Evolutionary conservation across 2,329 filamentous ascomycete genomes (phyloP).

Genomic region (Aspergillaceae sp.): DNA sequence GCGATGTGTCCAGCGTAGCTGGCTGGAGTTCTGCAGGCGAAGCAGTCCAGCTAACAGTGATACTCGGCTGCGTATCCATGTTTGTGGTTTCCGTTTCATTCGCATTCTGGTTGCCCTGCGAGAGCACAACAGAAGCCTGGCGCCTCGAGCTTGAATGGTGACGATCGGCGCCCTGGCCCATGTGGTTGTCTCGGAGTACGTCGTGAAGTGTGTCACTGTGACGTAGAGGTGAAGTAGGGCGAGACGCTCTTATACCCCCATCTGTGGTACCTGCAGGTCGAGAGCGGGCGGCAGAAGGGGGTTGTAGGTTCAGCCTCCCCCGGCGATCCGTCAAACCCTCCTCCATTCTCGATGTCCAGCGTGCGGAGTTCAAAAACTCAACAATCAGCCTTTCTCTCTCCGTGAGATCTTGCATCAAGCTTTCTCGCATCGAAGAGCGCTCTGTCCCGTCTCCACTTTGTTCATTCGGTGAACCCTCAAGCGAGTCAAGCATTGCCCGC

Average conservation of each 20-base stretch:
- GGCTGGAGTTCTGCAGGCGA: slow-evolving; percentile 33
- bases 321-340: slow-evolving; percentile 23
- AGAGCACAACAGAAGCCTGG: slow-evolving; percentile 33
- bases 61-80: slow-evolving; percentile 23
- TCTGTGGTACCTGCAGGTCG: slow-evolving; percentile 23
- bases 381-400: slow-evolving; percentile 37
- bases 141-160: slow-evolving; percentile 28
- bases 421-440: slow-evolving; percentile 25
- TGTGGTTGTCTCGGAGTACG: slow-evolving; percentile 22
- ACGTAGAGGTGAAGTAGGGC: slow-evolving; percentile 26
- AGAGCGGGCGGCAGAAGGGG: slow-evolving; percentile 18
- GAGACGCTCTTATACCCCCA: slow-evolving; percentile 20
- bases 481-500: slow-evolving; percentile 16
- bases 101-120: slow-evolving; percentile 22
- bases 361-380: slow-evolving; percentile 35
- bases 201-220: slow-evolving; percentile 22
- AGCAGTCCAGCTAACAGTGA: slow-evolving; percentile 32
- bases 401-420: slow-evolving; percentile 30
- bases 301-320: slow-evolving; percentile 19
- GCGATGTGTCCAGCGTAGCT: slow-evolving; percentile 16
- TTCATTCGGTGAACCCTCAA: slow-evolving; percentile 16
- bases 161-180: slow-evolving; percentile 17
- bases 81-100: slow-evolving; percentile 17
- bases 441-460: slow-evolving; percentile 14
- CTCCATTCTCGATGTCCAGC: slow-evolving; percentile 29